phyloP scores from a whole-genome alignment of 2,329 filamentous ascomycete genomes.

The Tolypocladium inflatum region DNA sequence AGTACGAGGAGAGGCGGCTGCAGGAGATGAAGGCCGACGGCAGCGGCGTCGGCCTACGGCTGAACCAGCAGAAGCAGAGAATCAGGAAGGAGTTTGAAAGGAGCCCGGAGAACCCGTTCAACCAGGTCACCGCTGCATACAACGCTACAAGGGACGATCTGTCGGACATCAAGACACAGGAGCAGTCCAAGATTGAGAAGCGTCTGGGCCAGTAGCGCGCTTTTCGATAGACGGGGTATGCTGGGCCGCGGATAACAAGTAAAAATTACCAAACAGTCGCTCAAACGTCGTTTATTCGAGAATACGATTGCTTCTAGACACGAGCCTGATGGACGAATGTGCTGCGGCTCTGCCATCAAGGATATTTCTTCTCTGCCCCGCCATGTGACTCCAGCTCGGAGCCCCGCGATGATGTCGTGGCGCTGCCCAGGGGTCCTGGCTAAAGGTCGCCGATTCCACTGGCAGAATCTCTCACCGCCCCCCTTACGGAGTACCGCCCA shows the following conservation, averaged over 20 bases:
- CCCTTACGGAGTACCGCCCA: conserved; percentile 5
- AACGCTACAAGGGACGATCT: conserved; percentile 75
- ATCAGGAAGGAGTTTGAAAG: conserved; percentile 92
- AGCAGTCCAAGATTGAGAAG: conserved; percentile 66
- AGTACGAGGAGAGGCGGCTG: conserved; percentile 72
- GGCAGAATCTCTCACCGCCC: conserved; percentile 14
- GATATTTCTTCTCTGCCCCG: neutral
- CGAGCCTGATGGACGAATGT: neutral
- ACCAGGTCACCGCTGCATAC: conserved; percentile 68
- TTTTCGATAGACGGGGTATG: neutral
- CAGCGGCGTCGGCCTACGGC: conserved; percentile 58
- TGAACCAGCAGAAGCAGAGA: conserved; percentile 75
- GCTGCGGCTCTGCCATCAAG: neutral
- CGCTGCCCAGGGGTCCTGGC: neutral
- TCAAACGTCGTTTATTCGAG: neutral
- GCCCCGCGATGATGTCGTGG: conserved; percentile 7
- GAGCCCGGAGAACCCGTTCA: conserved; percentile 90
- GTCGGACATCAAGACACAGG: conserved; percentile 50
- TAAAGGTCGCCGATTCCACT: neutral
- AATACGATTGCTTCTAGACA: neutral
- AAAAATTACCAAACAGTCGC: neutral
- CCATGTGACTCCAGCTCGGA: neutral
- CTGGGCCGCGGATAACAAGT: neutral
- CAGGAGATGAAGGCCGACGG: conserved; percentile 80
- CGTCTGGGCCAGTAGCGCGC: conserved; percentile 38